phyloP scores from a whole-genome alignment of 805 yeast species.

The Metschnikowia shivogae region DNA sequence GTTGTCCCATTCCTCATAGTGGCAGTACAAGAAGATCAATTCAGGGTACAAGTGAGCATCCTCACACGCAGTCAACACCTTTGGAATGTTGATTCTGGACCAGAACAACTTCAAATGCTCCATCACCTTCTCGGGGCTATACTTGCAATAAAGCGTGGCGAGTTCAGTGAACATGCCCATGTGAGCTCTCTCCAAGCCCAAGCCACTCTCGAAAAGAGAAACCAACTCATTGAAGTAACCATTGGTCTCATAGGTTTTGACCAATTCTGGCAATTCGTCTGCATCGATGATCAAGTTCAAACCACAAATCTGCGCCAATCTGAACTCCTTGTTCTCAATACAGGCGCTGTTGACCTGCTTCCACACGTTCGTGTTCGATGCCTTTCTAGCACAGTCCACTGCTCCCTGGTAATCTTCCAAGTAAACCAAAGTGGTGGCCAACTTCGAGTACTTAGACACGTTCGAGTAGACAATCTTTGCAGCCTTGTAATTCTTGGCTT shows the following conservation, averaged over 20 bases:
- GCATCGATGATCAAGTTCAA: slow-evolving; percentile 95
- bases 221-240: slow-evolving; percentile 92
- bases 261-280: slow-evolving; percentile 90
- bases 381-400: slow-evolving; percentile 98
- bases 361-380: slow-evolving; percentile 92
- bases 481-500: slow-evolving; percentile 79
- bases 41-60: slow-evolving; percentile 95
- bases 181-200: slow-evolving; percentile 96
- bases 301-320: slow-evolving; percentile 98
- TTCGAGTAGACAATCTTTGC: slow-evolving; percentile 84
- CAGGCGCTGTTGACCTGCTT: slow-evolving; percentile 96
- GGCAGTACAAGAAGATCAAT: slow-evolving; percentile 91
- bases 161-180: slow-evolving; percentile 99
- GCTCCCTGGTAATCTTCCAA: slow-evolving; percentile 92
- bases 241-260: slow-evolving; percentile 76
- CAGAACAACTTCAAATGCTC: slow-evolving; percentile 96
- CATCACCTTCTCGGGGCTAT: slow-evolving; percentile 84
- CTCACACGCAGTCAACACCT: slow-evolving; percentile 91
- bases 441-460: slow-evolving; percentile 89
- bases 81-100: slow-evolving; percentile 97
- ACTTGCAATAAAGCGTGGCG: slow-evolving; percentile 86
- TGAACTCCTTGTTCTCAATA: slow-evolving; percentile 89
- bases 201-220: slow-evolving; percentile 89
- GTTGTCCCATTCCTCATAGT: slow-evolving; percentile 98
- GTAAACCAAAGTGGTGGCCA: slow-evolving; percentile 94